Evolutionary conservation across 2,329 filamentous ascomycete genomes (phyloP), one percentile per base, ranked within the genome.

Genomic region (Fusarium hainanense): DNA sequence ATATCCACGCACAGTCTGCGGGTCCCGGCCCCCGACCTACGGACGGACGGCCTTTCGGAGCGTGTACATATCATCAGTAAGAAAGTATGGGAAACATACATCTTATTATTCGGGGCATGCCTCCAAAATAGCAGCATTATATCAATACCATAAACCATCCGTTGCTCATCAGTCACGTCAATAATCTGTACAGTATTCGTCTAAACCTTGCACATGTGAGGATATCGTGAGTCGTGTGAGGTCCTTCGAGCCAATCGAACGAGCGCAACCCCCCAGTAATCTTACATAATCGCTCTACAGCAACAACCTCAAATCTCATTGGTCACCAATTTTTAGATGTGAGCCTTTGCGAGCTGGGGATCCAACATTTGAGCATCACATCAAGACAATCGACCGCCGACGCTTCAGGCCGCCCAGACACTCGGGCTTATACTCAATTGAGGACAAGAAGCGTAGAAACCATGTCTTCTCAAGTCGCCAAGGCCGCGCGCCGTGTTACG

Each of bases 401-500:
- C 54, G 21, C 52, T 37, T 42, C 44, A 58, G 54, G 60, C 54
- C 42, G 34, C 40, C 44, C 18, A 58, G 46, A 51, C 25, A 51
- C 43, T 37, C 40, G 43, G 54, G 20, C 14, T 7, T 34, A 49
- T 28, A 21, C 28, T 48, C 54, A 61, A 30, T 44, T 21, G 25
- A 51, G n/a, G 13, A 46, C 12, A 42, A 46, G 52, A 18, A 68
- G 37, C 25, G 44, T 10, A 23, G 13, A 18, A n/a, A n/a, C 4
- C 18, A 66, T 84, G 82, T 80, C 82, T 20, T 80, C 79, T 12
- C 79, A 78, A 68, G 73, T 81, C n/a, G 78, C 78, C 21, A 80
- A 79, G 67, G 81, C 81, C 34, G 80, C 82, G 59, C 80, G 80
- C 56, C 80, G 79, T 56, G 82, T 83, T 51, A 83, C 82, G 54